Base-by-base conservation (phyloP, 768 basidiomycete species). In the Hirschioporus abietinus region DNA sequence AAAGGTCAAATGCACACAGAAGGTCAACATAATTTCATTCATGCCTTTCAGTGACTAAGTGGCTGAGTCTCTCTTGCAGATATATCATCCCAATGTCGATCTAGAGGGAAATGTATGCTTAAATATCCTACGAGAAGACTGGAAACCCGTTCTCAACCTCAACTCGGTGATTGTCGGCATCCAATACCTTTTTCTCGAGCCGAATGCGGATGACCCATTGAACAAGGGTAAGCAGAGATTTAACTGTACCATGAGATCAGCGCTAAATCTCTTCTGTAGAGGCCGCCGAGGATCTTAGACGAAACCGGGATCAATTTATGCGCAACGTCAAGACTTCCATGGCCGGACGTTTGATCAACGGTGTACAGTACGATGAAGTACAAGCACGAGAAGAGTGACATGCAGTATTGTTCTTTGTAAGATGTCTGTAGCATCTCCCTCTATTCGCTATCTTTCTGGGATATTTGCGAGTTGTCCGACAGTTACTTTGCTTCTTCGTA, bases 41-140 rank as follows among this genome's bases (percentile, higher is more conserved):
- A 4, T 57, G 25, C 8, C 30, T 3, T 30, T 30, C 30, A 30
- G 30, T 15, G 24, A 1, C 66, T 34, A 25, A n/a, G 59, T 18
- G 35, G 61, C 12, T 26, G 57, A n/a, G 66, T 30, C 8, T 59
- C 25, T 34, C n/a, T 18, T 64, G 23, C 64, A 99, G 96, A 98
- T 99, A 74, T 99, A 99, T 77, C 97, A 99, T 76, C 97, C 97
- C 0, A 99, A 99, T 74, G 90, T 99, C 64, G 97, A 99, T 77
- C 85, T 97, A 42, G 95, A 98, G 75, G 97, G 97, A 60, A 99
- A 99, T 71, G 96, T 99, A 60, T 99, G 97, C 81, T 78, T 99
- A 72, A 99, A 99, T 79, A 98, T 99, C 75, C 85, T 99, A 67
- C 88, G 97, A 75, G 97, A 99, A 81, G 97, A 99, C 79, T 99